phyloP scores from a whole-genome alignment of 2,329 filamentous ascomycete genomes.

The Paracamarosporium sp. region DNA sequence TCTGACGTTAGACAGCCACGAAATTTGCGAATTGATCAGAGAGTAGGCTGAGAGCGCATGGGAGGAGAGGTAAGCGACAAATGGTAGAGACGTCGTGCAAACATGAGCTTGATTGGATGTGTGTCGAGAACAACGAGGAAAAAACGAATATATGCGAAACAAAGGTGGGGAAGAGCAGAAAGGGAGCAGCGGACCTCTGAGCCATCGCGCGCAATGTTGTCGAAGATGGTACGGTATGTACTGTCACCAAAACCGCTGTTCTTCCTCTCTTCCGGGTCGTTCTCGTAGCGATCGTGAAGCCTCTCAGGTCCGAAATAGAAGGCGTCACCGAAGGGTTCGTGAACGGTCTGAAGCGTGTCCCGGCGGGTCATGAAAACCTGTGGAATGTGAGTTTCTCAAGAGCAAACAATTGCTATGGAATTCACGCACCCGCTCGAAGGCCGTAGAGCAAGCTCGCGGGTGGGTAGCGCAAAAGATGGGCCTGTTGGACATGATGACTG shows the following conservation, averaged over 20 bases:
- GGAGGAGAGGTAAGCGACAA: conserved; percentile 20
- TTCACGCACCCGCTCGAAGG: conserved; percentile 83
- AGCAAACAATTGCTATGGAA: background rate
- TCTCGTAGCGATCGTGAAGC: conserved; percentile 77
- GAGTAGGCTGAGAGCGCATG: conserved; percentile 11
- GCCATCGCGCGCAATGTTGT: conserved; percentile 74
- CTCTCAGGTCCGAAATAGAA: conserved; percentile 96
- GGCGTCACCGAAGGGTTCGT: conserved; percentile 96
- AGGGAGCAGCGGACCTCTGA: conserved; percentile 68
- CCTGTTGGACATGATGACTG: conserved; percentile 69
- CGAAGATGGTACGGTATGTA: conserved; percentile 79
- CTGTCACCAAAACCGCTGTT: conserved; percentile 71
- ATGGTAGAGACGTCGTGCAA: conserved; percentile 14
- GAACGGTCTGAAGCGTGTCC: conserved; percentile 80
- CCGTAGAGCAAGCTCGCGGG: conserved; percentile 92
- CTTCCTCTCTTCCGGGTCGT: conserved; percentile 64
- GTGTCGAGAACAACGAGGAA: conserved; percentile 9
- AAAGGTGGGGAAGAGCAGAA: conserved; percentile 9
- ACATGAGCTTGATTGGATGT: conserved; percentile 19
- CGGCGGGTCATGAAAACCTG: conserved; percentile 92
- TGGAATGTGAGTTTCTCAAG: conserved; percentile 15
- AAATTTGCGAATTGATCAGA: conserved; percentile 24
- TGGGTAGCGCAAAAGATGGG: conserved; percentile 94
- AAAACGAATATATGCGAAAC: conserved; percentile 3
- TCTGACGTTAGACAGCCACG: conserved; percentile 30